Evolutionary conservation across 768 basidiomycete genomes (phyloP), one percentile per base, ranked within the genome.

Genomic region (Termitomyces sp.): DNA sequence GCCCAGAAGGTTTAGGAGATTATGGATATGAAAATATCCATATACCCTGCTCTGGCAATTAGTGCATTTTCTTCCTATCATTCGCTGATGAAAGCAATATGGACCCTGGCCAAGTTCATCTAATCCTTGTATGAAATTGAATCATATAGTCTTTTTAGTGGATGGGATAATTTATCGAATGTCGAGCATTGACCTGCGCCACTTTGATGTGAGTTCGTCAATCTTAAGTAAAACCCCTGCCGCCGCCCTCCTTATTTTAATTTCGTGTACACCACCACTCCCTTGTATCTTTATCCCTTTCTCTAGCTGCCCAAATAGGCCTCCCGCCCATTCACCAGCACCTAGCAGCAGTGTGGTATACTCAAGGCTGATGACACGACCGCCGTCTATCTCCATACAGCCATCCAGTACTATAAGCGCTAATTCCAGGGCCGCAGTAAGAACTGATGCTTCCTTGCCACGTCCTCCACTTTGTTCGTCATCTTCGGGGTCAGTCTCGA

Each of bases 141-240:
- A 37, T 16, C 9, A 7, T 20, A 1, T 20, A 10, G 29, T 31
- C 31, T 49, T 39, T 22, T 15, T n/a, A n/a, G 51, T 36, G 26
- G 4, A 28, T n/a, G 16, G 13, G 10, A 41, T 13, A 28, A 15
- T 31, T 51, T 56, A 67, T 46, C 66, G 56, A 51, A 55, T 66
- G 62, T 78, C 77, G 37, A 85, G 71, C 80, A 91, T 85, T 0
- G 83, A 81, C 48, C 84, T 78, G 39, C 82, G 75, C 88, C 88
- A 91, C 66, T 74, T 83, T 42, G 82, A 81, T 4, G 80, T 78
- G 18, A 92, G 71, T 60, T 86, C 84, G 52, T 93, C 88, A 5
- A 92, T 81, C 68, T 90, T 92, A 55, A 97, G 71, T 45, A 95
- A 68, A 1, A 94, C 87, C 0, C 91, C 92, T 1, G 92, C 92